Evolutionary conservation across 176 grass and related monocot genomes (phyloP).

Genomic region (Urochloa ruziziensis): DNA sequence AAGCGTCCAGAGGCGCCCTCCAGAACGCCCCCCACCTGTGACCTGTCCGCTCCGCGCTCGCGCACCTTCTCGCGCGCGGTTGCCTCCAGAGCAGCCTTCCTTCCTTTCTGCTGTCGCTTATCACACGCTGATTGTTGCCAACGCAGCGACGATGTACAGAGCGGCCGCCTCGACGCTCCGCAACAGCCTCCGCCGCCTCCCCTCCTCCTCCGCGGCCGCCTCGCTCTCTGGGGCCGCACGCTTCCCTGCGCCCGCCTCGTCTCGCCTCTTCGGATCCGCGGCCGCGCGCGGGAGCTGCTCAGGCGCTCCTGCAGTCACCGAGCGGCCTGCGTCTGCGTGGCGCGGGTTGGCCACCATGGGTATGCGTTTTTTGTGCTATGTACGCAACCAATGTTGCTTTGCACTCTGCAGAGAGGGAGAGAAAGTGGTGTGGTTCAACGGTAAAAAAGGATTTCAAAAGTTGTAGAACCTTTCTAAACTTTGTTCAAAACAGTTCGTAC

Average conservation of each 20-base stretch:
- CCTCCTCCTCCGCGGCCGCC: background rate
- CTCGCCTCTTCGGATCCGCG: background rate
- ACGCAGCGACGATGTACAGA: background rate
- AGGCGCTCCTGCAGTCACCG: background rate
- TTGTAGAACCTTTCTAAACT: too few species aligned
- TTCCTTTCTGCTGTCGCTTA: background rate
- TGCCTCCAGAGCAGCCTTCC: background rate
- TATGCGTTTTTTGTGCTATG: background rate
- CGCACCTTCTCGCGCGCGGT: background rate
- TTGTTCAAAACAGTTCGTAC: too few species aligned
- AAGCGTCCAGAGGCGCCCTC: background rate
- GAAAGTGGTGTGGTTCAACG: too few species aligned
- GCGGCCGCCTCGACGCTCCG: conserved; percentile 1
- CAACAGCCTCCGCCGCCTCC: background rate
- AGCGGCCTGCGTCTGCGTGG: background rate
- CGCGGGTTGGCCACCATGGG: conserved; percentile 6
- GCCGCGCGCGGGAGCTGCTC: background rate
- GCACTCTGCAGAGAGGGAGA: background rate
- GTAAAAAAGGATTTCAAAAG: background rate
- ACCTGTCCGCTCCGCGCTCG: background rate
- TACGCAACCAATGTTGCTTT: background rate
- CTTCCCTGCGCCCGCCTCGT: background rate
- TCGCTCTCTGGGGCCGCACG: background rate
- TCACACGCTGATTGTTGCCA: background rate
- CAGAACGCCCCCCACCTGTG: background rate